Conservation (phyloP, 805 yeast genomes). For the Nakazawaea ernobii region DNA sequence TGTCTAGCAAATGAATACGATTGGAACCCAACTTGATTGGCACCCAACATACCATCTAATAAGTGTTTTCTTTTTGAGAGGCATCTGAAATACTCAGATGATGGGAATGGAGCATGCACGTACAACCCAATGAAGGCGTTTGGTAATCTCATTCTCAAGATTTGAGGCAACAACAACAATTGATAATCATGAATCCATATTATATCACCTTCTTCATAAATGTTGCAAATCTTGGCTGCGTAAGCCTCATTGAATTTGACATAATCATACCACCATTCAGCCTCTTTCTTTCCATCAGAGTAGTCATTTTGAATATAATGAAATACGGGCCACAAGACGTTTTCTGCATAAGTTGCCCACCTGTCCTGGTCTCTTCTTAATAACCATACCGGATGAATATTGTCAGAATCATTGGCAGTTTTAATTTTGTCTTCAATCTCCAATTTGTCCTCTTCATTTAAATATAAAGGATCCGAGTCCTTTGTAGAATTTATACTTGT, state of each 20-base stretch:
- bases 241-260: conserved; percentile 88
- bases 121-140: conserved; percentile 72
- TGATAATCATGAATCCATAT: conserved; percentile 94
- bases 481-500: conserved; percentile 1
- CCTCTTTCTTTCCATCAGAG: conserved; percentile 62
- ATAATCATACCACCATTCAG: conserved; percentile 79
- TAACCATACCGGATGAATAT: conserved; percentile 86
- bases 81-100: conserved; percentile 89
- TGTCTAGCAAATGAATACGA: conserved; percentile 83
- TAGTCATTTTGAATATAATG: conserved; percentile 85
- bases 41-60: conserved; percentile 87
- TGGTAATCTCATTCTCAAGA: conserved; percentile 72
- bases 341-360: conserved; percentile 90
- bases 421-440: conserved; percentile 43
- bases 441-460: conserved; percentile 49
- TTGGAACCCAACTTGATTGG: conserved; percentile 84
- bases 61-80: conserved; percentile 76
- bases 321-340: conserved; percentile 88
- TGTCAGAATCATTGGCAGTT: conserved; percentile 37
- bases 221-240: conserved; percentile 65
- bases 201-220: conserved; percentile 83
- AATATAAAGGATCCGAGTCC: conserved; percentile 51
- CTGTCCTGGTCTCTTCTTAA: conserved; percentile 69
- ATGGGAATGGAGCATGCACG: conserved; percentile 90
- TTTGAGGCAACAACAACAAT: conserved; percentile 72